Evolutionary conservation across 768 basidiomycete genomes (phyloP), one percentile per base, ranked within the genome.

Genomic region (Sporobolomyces pararoseus): DNA sequence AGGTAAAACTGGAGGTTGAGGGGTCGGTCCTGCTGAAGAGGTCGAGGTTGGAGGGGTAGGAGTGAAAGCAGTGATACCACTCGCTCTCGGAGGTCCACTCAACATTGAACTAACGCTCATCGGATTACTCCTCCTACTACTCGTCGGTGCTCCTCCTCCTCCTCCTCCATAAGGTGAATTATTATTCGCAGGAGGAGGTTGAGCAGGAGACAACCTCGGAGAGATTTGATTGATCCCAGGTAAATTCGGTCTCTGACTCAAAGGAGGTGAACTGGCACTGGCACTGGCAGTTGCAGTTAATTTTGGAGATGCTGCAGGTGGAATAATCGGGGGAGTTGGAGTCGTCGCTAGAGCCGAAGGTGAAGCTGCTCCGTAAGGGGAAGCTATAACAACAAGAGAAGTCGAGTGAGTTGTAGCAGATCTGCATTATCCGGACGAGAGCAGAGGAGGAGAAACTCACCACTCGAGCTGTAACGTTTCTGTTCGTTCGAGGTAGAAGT

Each of bases 101-200:
- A 74, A 58, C 68, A 74, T 74, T 23, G 72, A 60, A 42, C 68
- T 70, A n/a, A 74, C 72, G 23, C 62, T 65, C 72, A 74, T 74
- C 34, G 63, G 68, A 51, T 74, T 74, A 10, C 59, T 14, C 29
- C 63, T 52, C 63, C n/a, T n/a, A n/a, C n/a, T n/a, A n/a, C n/a
- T n/a, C n/a, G n/a, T n/a, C n/a, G n/a, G n/a, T n/a, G 52, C 42
- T 29, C 39, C 31, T 29, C 50, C 35, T n/a, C 25, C n/a, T 10
- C 25, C 14, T 46, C 17, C 29, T 4, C 59, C 59, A 23, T 17
- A 61, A 29, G 59, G 46, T 16, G 63, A 34, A 31, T 23, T 25
- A 14, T 9, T 31, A 19, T 50, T n/a, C 7, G 62, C 7, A 35
- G 62, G 60, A 49, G 64, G 1, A 21, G 39, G 39, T 4, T 63